These are phyloP conservation scores for Leccinum disarticulatum DNA, from an alignment of 768 basidiomycete species.

Conservation along the genomic window DNA sequence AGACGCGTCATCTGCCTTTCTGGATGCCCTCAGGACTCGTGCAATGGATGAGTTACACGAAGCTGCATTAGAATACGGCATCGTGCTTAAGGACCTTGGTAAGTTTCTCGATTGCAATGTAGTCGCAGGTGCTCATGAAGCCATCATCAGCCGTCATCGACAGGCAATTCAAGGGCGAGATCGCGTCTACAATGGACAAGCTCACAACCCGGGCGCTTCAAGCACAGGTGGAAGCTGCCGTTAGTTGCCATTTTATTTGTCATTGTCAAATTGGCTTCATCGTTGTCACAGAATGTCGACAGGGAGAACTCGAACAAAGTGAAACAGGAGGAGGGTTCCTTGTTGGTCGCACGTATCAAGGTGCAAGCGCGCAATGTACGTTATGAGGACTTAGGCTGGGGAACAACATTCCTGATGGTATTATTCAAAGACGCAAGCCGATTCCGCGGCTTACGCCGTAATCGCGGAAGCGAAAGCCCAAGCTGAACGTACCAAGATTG, in stretches of 20 bases:
- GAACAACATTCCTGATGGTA: conserved; percentile 7
- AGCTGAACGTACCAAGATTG: conserved; percentile 63
- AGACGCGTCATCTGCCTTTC: conserved; percentile 72
- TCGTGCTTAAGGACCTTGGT: conserved; percentile 78
- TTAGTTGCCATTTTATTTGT: conserved; percentile 32
- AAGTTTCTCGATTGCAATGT: conserved; percentile 14
- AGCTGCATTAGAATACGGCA: conserved; percentile 82
- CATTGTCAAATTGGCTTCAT: not conserved
- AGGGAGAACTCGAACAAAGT: conserved; percentile 86
- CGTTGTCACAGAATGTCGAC: conserved; percentile 63
- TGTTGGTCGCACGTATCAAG: conserved; percentile 75
- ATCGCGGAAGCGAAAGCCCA: conserved; percentile 74
- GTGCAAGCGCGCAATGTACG: conserved; percentile 57
- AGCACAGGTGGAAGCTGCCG: conserved; percentile 85
- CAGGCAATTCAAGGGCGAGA: conserved; percentile 86
- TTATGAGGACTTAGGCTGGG: not conserved
- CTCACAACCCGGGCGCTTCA: conserved; percentile 81
- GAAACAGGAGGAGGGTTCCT: conserved; percentile 79
- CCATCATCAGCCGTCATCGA: conserved; percentile 71
- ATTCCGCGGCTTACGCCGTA: conserved; percentile 72
- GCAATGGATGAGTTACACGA: conserved; percentile 87
- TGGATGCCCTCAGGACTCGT: conserved; percentile 77
- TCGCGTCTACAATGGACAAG: conserved; percentile 82
- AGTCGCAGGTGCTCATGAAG: conserved; percentile 3
- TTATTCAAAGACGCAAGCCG: conserved; percentile 56